phyloP scores from a whole-genome alignment of 306 rosid genomes.

The Malus sylvestris region DNA sequence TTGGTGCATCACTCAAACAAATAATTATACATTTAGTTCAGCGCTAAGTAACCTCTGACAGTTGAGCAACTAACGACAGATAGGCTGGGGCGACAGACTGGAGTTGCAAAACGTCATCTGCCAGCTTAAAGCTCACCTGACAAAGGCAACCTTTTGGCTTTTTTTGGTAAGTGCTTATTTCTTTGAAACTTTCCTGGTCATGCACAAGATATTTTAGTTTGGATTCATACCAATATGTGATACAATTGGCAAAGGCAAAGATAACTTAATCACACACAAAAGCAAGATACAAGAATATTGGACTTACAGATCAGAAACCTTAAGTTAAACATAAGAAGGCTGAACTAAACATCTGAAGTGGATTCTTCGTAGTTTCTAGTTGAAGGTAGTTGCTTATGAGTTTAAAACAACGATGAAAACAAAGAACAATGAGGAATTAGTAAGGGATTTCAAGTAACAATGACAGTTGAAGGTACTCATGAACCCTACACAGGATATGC shows the following conservation, averaged over 20 bases:
- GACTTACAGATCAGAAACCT: not conserved
- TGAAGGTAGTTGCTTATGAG: not conserved
- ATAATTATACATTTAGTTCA: not conserved
- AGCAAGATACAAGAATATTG: not conserved
- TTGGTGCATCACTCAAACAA: not conserved
- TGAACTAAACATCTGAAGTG: not conserved
- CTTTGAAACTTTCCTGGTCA: not conserved
- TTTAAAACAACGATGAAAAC: too few species aligned
- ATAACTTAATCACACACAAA: not conserved
- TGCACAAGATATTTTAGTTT: not conserved
- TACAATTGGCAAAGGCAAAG: not conserved
- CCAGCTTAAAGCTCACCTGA: not conserved
- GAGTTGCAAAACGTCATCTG: not conserved
- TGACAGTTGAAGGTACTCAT: too few species aligned
- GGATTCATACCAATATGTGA: not conserved
- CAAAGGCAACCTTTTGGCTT: not conserved
- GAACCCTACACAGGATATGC: not conserved
- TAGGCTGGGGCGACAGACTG: not conserved
- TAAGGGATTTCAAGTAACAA: too few species aligned
- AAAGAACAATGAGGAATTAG: too few species aligned
- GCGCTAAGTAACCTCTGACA: not conserved
- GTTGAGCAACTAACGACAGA: not conserved
- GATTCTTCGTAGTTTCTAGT: not conserved
- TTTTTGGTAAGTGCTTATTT: not conserved
- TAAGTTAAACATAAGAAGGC: not conserved